A percentile compares a stretch with the other conserved stretches of the same genome.
phyloP scores from a whole-genome alignment of 2,329 filamentous ascomycete genomes.

The Alternaria angustiovoidea region DNA sequence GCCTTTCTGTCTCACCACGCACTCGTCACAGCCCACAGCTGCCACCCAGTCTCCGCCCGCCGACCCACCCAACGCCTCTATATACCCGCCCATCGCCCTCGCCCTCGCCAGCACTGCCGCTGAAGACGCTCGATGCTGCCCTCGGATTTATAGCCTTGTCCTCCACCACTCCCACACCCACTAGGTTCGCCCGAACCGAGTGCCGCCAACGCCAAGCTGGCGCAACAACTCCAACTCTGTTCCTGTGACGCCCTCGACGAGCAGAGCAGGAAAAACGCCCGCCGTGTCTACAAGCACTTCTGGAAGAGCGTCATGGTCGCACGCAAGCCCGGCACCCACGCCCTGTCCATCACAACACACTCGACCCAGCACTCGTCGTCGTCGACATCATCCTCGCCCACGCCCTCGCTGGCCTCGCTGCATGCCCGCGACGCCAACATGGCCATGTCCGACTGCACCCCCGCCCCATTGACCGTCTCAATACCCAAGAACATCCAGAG shows the following conservation, averaged over 20 bases:
- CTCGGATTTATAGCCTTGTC: constrained; percentile 1
- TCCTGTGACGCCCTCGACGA: constrained; percentile 46
- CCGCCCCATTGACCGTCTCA: constrained; percentile 59
- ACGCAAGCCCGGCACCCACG: constrained; percentile 38
- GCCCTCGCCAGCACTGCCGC: background rate
- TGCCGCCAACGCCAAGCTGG: constrained; percentile 49
- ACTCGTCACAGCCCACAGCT: constrained; percentile 16
- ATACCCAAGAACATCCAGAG: constrained; percentile 54
- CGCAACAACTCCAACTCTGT: constrained; percentile 46
- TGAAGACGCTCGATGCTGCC: background rate
- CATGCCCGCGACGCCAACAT: constrained; percentile 58
- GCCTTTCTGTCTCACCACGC: constrained; percentile 33
- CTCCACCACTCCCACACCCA: constrained; percentile 21
- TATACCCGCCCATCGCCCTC: background rate
- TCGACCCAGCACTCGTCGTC: constrained; percentile 44
- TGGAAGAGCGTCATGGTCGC: constrained; percentile 51
- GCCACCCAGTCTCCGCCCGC: background rate
- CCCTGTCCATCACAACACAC: constrained; percentile 44
- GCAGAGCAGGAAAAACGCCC: constrained; percentile 43
- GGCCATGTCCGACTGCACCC: constrained; percentile 58
- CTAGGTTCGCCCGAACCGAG: constrained; percentile 47
- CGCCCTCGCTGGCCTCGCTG: constrained; percentile 39
- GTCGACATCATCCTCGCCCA: constrained; percentile 39
- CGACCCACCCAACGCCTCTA: background rate
- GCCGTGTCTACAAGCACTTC: constrained; percentile 48